Base-by-base conservation (phyloP, 768 basidiomycete genomes). In the Lyophyllum atratum region DNA sequence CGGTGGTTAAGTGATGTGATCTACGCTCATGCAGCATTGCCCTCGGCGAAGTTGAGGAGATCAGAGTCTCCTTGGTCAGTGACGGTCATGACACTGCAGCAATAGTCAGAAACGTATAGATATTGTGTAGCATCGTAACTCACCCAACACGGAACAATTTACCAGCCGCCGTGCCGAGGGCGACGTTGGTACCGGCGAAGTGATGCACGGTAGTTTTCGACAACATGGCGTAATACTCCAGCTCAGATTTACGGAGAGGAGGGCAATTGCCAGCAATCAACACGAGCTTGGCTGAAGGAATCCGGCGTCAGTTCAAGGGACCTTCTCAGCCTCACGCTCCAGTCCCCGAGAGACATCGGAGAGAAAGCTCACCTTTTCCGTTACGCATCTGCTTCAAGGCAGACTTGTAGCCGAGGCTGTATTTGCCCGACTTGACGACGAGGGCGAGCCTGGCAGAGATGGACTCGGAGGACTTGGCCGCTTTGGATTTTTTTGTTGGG, bases 201-300 rank as follows among this genome's bases (percentile, higher is more conserved):
- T 98, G 95, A 80, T 98, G 97, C 55, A 98, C 96, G 56, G 92
- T 87, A 56, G 96, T 98, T 84, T 99, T 99, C 65, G 95, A 97
- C 73, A 99, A 84, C 95, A 97, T 97, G 79, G 95, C 97, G 73
- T 98, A 99, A 84, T 98, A 99, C 82, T 99, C 97, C 58, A 99
- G 84, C 83, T 99, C 97, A 59, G 96, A 98, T 77, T 97, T 97
- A 76, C 97, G 93, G 61, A 99, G 86, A 61, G 97, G 97, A 56
- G 97, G 97, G 81, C 95, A 97, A 81, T 99, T 99, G 66, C 94
- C 95, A 69, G 96, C 94, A 72, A 99, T 97, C 75, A 99, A 80
- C 72, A 99, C 90, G 66, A 99, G 93, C 80, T 97, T 98, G 77
- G 96, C 96, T 99, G 71, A 51, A 69, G 63, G 70, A 60, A 65